Percentiles rank a stretch among this genome's conserved stretches.
phyloP scores from a whole-genome alignment of 2,329 filamentous ascomycete genomes.

The Triangularia setosa region DNA sequence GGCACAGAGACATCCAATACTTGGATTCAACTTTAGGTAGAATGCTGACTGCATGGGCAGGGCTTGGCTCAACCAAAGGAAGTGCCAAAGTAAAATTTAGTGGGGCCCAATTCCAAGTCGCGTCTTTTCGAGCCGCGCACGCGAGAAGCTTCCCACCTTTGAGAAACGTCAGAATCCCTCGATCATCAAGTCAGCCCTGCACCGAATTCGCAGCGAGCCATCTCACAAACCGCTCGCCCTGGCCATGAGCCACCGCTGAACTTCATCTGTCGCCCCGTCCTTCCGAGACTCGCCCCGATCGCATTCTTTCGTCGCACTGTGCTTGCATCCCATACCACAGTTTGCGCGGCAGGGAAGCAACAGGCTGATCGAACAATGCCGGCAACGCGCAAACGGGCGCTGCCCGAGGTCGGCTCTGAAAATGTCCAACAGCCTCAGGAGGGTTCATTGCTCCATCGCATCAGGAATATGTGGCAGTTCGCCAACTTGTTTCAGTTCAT shows the following conservation, averaged over 20 bases:
- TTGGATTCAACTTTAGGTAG: neutral
- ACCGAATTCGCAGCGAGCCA: neutral
- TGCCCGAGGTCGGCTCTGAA: constrained; percentile 40
- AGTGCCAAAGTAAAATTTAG: neutral
- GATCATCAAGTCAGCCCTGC: neutral
- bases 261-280: neutral
- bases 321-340: neutral
- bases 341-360: constrained; percentile 1
- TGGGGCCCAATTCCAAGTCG: constrained; percentile 9
- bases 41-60: neutral
- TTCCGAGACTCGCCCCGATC: neutral
- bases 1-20: neutral
- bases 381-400: constrained; percentile 46
- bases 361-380: constrained; percentile 34
- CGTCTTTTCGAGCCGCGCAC: neutral
- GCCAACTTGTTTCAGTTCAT: constrained; percentile 93
- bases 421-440: constrained; percentile 21
- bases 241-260: neutral
- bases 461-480: constrained; percentile 95
- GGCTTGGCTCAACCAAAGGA: neutral
- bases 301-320: neutral
- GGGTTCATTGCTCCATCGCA: constrained; percentile 52
- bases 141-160: neutral
- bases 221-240: neutral
- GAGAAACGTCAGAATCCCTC: neutral